Evolutionary conservation across 2,329 filamentous ascomycete species (phyloP).

Genomic region (Fusarium sp.): DNA sequence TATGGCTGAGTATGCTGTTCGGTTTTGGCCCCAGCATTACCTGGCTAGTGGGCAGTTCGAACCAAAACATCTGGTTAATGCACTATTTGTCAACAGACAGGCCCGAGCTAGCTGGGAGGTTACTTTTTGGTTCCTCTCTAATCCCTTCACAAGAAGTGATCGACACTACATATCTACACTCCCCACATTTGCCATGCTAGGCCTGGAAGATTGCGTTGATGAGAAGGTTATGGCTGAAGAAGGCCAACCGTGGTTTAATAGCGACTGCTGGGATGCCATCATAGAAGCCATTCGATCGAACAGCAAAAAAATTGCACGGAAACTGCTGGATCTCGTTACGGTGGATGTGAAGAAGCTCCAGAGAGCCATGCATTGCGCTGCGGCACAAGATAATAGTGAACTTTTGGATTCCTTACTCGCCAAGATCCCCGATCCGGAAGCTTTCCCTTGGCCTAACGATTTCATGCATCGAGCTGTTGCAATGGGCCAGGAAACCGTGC

Average conservation of each 20-base stretch:
- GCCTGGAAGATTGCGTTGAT: background rate
- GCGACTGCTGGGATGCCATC: background rate
- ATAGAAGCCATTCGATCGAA: background rate
- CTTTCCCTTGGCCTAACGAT: background rate
- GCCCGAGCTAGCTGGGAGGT: background rate
- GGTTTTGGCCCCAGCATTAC: background rate
- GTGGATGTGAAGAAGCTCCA: background rate
- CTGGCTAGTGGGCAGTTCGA: background rate
- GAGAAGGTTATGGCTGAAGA: background rate
- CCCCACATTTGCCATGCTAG: slow-evolving; percentile 1
- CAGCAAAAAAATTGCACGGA: background rate
- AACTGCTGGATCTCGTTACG: background rate
- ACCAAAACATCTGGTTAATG: background rate
- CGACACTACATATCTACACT: background rate
- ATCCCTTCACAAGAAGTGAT: background rate
- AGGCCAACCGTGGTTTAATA: background rate
- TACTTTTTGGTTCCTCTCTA: background rate
- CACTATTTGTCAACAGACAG: background rate
- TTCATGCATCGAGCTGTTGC: background rate
- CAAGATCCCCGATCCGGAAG: background rate
- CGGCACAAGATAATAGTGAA: background rate
- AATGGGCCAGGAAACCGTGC: background rate
- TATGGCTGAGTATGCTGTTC: background rate
- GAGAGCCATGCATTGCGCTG: background rate
- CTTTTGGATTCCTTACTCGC: background rate